Base-by-base conservation (phyloP, 192 early-diverging fungal genomes). In the Backusella macrospora region DNA sequence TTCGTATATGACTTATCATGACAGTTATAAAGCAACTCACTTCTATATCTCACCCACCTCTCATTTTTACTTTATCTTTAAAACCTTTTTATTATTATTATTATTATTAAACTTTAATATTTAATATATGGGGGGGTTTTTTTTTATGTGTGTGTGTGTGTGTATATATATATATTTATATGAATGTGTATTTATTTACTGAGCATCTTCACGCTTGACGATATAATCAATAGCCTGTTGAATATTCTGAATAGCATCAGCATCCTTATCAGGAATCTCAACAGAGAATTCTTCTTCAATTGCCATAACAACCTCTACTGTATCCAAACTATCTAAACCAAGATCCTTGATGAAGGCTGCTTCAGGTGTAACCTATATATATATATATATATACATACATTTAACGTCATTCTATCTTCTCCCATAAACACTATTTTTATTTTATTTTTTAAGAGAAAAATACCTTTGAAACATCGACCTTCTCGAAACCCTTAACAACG, bases 201-300 rank as follows among this genome's bases (percentile, higher is more conserved):
- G 85, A 62, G 91, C 93, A 80, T 92, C 93, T n/a, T 85, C 83
- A 67, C 89, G 86, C 78, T 86, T 80, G 70, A 84, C 70, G 75
- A 94, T 92, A 79, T 91, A 93, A 18, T 97, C 94, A 34, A 96
- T 90, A 59, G 98, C 98, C 76, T 97, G 88, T 70, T 87, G 82
- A 48, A 93, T 89, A 65, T 89, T 95, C 79, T 92, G 85, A 84
- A 99, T 98, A 80, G 95, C 90, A 82, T 99, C 98, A 62, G 96
- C 98, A 73, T 95, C 96, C 83, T 94, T 92, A 76, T 99, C 98
- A 65, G 95, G 91, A 80, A 99, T 93, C 85, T 99, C 98, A 70
- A 99, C 91, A 79, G 93, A 95, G 85, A 99, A 99, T 86, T 99
- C 97, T 80, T 99, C 97, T 86, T 99, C 97, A 73, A 99, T 92